Conservation (phyloP, 768 basidiomycete genomes). For the Suillus placidus region DNA sequence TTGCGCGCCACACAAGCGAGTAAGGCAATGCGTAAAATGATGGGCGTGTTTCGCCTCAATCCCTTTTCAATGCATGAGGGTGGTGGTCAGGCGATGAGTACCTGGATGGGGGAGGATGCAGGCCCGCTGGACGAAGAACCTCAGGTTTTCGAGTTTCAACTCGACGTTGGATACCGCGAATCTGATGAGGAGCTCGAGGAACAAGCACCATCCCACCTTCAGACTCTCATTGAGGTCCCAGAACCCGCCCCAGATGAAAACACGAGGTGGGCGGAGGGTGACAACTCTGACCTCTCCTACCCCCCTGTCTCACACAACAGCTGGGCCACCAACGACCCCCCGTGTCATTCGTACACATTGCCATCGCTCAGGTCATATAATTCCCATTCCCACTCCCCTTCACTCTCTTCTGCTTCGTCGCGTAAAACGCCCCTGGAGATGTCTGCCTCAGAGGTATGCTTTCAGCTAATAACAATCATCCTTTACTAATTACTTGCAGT, state of each 20-base stretch:
- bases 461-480: not conserved
- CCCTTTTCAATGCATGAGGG: constrained; percentile 71
- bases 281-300: constrained; percentile 23
- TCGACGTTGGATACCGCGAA: constrained; percentile 40
- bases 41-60: constrained; percentile 77
- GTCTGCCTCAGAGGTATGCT: constrained; percentile 30
- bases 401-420: constrained; percentile 27
- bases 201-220: constrained; percentile 19
- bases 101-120: constrained; percentile 54
- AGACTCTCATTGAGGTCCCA: constrained; percentile 6
- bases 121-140: constrained; percentile 65
- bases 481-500: constrained; percentile 17
- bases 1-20: constrained; percentile 76
- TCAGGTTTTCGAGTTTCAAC: constrained; percentile 66
- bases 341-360: constrained; percentile 28
- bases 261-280: constrained; percentile 28
- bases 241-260: constrained; percentile 24
- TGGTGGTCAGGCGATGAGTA: constrained; percentile 41
- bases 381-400: constrained; percentile 31
- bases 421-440: constrained; percentile 29
- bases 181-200: constrained; percentile 16
- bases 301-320: constrained; percentile 24
- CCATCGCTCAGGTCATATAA: constrained; percentile 33
- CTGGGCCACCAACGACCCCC: constrained; percentile 34
- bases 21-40: constrained; percentile 71